Evolutionary conservation across 805 yeast genomes (phyloP).

Genomic region (Candida stauntonica): DNA sequence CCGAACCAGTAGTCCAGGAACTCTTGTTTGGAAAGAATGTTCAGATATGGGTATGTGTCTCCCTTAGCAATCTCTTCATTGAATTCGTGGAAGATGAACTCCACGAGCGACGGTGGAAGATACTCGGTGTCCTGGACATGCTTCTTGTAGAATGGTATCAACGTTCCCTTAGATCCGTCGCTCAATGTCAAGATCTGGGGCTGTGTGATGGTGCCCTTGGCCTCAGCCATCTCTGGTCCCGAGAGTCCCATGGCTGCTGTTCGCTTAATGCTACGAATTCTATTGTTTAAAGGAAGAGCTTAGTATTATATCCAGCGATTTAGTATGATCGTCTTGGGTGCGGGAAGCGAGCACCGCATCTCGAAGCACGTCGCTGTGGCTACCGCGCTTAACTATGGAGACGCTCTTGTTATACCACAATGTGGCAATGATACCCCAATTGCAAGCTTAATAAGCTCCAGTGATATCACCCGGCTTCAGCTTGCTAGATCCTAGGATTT

Average conservation of each 20-base stretch:
- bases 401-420: too few species aligned
- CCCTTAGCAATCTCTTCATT: constrained; percentile 70
- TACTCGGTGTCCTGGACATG: constrained; percentile 26
- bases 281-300: too few species aligned
- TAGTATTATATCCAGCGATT: too few species aligned
- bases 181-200: constrained; percentile 33
- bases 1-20: constrained; percentile 66
- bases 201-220: constrained; percentile 32
- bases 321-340: too few species aligned
- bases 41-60: constrained; percentile 63
- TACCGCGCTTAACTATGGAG: too few species aligned
- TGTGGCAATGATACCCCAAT: too few species aligned
- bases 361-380: not conserved
- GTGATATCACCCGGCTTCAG: too few species aligned
- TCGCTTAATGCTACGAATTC: not conserved
- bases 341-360: constrained; percentile 4
- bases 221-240: constrained; percentile 32
- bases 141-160: constrained; percentile 51
- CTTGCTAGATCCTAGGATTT: too few species aligned
- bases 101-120: constrained; percentile 48
- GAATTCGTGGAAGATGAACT: constrained; percentile 45
- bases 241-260: constrained; percentile 12
- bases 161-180: constrained; percentile 48
- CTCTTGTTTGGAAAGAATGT: constrained; percentile 38
- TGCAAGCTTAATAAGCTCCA: too few species aligned